Base-by-base conservation (phyloP, 176 grass and related monocot genomes). In the Carex kokanica region DNA sequence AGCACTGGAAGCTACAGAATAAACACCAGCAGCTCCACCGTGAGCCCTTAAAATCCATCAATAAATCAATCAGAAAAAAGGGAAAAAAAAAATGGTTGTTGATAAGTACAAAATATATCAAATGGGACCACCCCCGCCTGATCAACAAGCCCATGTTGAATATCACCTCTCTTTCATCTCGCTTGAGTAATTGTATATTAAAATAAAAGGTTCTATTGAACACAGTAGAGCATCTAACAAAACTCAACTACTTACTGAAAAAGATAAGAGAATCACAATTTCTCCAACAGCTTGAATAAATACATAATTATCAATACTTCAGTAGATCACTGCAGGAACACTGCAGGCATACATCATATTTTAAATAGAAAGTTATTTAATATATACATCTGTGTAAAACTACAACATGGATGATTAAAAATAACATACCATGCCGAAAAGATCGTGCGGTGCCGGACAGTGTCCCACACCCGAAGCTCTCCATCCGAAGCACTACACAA, bases 401-500 rank as follows among this genome's bases (percentile, higher is more conserved):
- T 10, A 25, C 27, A 49, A 53, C 4, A 52, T 74, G 43, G 7
- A 74, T 9, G 24, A 64, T 60, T 62, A 24, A 85, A 60, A 18
- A 34, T 4, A 53, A 6, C 11, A 80, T 85, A 93, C 95, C 92
- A 93, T 43, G 84, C 82, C 6, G 92, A 94, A 79, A 90, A 93
- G 43, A 91, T 60, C 6, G 90, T 94, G 54, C 95, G 90, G 87
- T 88, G 88, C 74, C 86, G 93, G 32, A 82, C 68, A 12, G 92
- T 93, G 31, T 94, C 88, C 95, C 95, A 98, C 23, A 92, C 82
- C 60, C 92, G 83, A 77, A 98, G 89, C 84, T 98, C 95, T 0
- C 95, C 95, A 52, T 98, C 95, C 4, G 95, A 88, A 36, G 90
- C 89, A 25, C 95, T 95, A 78, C 25, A 63, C 0, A 23, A 75